These are phyloP conservation scores for Colletotrichum sp. DNA, from an alignment of 2,329 filamentous ascomycete genomes.

Conservation along the genomic window DNA sequence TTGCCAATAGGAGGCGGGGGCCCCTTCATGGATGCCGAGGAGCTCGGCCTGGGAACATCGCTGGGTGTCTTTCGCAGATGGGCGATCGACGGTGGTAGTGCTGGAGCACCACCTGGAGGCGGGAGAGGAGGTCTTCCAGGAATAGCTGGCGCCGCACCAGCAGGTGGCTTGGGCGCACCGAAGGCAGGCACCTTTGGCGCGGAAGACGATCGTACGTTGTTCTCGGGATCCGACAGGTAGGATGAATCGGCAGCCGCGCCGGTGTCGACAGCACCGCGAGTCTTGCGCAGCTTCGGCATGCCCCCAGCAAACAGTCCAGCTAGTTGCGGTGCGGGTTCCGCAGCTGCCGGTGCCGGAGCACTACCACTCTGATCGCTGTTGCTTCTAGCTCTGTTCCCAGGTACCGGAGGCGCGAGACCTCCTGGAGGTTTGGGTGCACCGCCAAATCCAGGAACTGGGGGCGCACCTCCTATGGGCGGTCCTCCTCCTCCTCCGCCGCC, in stretches of 20 bases:
- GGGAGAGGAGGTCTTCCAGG: slow-evolving; percentile 57
- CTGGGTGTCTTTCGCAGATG: slow-evolving; percentile 63
- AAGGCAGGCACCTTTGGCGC: slow-evolving; percentile 58
- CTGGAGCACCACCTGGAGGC: slow-evolving; percentile 47
- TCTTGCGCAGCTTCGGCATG: slow-evolving; percentile 93
- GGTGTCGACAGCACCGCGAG: slow-evolving; percentile 79
- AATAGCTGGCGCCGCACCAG: slow-evolving; percentile 61
- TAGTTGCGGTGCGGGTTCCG: slow-evolving; percentile 76
- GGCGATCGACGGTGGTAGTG: slow-evolving; percentile 59
- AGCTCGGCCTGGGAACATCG: slow-evolving; percentile 60
- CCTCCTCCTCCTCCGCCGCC: slow-evolving; percentile 52
- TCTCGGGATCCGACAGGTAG: slow-evolving; percentile 83
- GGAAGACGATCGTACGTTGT: slow-evolving; percentile 44
- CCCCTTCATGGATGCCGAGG: slow-evolving; percentile 66
- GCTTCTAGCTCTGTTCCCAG: slow-evolving; percentile 75
- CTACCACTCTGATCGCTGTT: slow-evolving; percentile 76
- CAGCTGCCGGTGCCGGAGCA: slow-evolving; percentile 38
- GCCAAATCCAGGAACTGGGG: slow-evolving; percentile 73
- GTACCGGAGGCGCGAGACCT: slow-evolving; percentile 74
- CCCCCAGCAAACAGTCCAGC: slow-evolving; percentile 90
- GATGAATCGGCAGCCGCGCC: slow-evolving; percentile 65
- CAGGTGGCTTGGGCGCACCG: slow-evolving; percentile 65
- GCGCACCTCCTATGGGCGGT: slow-evolving; percentile 74
- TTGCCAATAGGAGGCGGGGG: slow-evolving; percentile 82
- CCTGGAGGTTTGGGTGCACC: slow-evolving; percentile 56